Evolutionary conservation across 495 filamentous ascomycete species (phyloP).

Genomic region (Xylaria intraflava): DNA sequence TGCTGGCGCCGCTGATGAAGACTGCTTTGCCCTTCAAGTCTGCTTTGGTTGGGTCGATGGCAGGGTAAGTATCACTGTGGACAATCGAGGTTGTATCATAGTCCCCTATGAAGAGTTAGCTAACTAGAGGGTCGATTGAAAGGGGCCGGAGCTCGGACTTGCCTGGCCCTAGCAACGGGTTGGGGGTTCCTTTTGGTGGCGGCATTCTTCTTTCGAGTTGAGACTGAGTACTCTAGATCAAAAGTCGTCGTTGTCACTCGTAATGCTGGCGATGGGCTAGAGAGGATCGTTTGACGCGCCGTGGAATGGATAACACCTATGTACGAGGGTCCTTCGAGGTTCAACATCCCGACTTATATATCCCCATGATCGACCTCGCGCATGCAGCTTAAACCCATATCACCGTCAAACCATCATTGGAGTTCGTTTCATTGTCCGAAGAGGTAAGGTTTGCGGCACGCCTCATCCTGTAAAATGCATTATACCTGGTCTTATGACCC

Average conservation of each 20-base stretch:
- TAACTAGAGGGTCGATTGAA: background rate
- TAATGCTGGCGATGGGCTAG: too few species aligned
- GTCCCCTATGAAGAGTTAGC: conserved; percentile 13
- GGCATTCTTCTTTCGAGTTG: conserved; percentile 15
- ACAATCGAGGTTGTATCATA: conserved; percentile 20
- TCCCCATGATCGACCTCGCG: too few species aligned
- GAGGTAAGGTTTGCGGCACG: too few species aligned
- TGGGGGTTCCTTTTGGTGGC: conserved; percentile 17
- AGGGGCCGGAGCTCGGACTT: background rate
- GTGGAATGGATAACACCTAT: too few species aligned
- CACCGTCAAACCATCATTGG: too few species aligned
- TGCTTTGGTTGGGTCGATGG: conserved; percentile 33
- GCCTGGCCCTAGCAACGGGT: conserved; percentile 20
- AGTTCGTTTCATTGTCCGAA: too few species aligned
- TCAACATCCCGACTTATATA: too few species aligned
- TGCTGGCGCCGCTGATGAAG: conserved; percentile 46
- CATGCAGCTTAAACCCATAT: too few species aligned
- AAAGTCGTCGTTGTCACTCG: background rate
- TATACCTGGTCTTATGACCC: too few species aligned
- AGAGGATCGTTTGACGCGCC: too few species aligned
- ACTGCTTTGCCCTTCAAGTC: conserved; percentile 34
- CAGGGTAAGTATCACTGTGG: conserved; percentile 42
- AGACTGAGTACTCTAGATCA: background rate
- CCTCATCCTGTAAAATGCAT: too few species aligned
- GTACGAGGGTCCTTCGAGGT: too few species aligned